A percentile compares a stretch with the other conserved stretches of the same genome.
Conservation (phyloP, 2,329 filamentous ascomycete genomes). For the Epichloe festucae region DNA sequence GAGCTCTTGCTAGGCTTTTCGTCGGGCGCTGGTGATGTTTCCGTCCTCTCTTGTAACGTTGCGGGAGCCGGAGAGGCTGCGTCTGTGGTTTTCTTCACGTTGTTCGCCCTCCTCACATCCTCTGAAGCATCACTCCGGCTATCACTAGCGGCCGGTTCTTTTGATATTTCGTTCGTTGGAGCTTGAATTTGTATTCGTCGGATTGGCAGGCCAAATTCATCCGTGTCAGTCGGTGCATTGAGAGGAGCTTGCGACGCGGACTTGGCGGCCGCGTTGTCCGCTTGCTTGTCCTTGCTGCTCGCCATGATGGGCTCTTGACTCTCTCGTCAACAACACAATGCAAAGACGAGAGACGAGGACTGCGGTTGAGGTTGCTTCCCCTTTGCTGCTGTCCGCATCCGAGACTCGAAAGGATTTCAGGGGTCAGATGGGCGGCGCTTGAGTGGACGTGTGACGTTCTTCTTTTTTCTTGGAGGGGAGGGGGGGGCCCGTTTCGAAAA, state of each 20-base stretch:
- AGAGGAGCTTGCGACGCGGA: constrained; percentile 16
- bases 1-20: neutral
- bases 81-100: neutral
- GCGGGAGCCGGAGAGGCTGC: neutral
- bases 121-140: neutral
- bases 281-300: constrained; percentile 13
- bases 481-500: constrained; percentile 4
- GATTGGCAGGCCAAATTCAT: constrained; percentile 61
- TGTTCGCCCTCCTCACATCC: neutral
- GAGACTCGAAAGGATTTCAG: constrained; percentile 8
- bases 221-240: constrained; percentile 32
- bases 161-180: constrained; percentile 12
- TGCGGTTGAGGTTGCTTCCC: neutral
- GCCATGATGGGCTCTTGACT: constrained; percentile 8
- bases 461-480: neutral
- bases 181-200: constrained; percentile 27
- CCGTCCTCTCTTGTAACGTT: neutral
- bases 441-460: constrained; percentile 3
- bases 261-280: constrained; percentile 8
- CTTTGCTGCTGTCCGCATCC: constrained; percentile 15
- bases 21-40: neutral
- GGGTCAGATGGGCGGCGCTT: constrained; percentile 13
- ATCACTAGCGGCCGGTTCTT: constrained; percentile 6
- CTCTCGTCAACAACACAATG: constrained; percentile 3
- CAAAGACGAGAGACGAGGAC: constrained; percentile 5